Base-by-base conservation (phyloP, 228 moss, liverwort and hornwort species). In the Sphagnum magellanicum region DNA sequence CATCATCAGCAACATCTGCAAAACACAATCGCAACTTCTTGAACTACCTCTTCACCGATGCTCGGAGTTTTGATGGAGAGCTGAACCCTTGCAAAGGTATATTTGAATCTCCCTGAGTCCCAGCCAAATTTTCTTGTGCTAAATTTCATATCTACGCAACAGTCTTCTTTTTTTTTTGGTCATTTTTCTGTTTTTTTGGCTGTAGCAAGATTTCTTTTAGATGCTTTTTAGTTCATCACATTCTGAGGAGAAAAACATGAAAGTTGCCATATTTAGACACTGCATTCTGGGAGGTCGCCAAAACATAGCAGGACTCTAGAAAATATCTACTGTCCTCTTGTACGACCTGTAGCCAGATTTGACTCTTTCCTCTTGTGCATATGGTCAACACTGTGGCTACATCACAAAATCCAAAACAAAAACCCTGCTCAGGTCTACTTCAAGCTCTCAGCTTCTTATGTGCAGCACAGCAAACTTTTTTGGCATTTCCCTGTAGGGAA, bases 61-160 rank as follows among this genome's bases (percentile, higher is more conserved):
- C 59, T 63, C 59, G 72, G 60, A 14, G 57, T 10, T 77, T 72
- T 16, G 69, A 59, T 63, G 77, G 74, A 74, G 81, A 77, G 49
- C 11, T 49, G 16, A 77, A 66, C 5, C 72, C 77, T 69, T 77
- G 77, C 72, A 72, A 70, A 77, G 81, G 81, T 81, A 81, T 51
- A 48, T 4, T 65, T 48, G 32, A 6, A 48, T 9, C 10, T 10
- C 48, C 50, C 48, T 1, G 10, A 63, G 63, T 50, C 12, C 6
- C 4, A 49, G 14, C 6, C 17, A 6, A 14, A 14, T 13, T 58
- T 58, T 14, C 14, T 58, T 58, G 58, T 4, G 10, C 14, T 32
- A 32, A 32, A 58, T 58, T 14, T 58, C 58, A 1, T 10, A 58
- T 58, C 58, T 58, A 58, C 58, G 32, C 32, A 32, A 32, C 32